These are phyloP conservation scores for Nannizziopsis arthrosporioides DNA, from an alignment of 2,329 filamentous ascomycete genomes.

Conservation along the genomic window DNA sequence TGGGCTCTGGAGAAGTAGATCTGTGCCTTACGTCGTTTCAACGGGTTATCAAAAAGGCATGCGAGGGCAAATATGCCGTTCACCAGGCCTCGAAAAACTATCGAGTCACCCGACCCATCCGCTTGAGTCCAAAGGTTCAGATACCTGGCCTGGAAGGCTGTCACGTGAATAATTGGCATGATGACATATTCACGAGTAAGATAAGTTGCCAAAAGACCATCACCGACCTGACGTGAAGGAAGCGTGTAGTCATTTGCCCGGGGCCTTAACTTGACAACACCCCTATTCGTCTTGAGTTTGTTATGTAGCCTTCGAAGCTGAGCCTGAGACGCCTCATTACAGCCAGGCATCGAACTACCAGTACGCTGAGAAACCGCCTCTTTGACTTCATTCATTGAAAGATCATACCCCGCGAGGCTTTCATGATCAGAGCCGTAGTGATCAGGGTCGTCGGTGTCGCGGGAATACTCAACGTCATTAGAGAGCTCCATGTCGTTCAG, in stretches of 20 bases:
- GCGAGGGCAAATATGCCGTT: constrained; percentile 18
- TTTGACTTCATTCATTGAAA: constrained; percentile 6
- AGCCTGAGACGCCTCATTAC: not conserved
- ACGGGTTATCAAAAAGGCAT: constrained; percentile 11
- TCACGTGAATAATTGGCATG: constrained; percentile 19
- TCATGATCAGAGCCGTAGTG: not conserved
- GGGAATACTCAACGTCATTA: not conserved
- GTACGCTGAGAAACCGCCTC: constrained; percentile 15
- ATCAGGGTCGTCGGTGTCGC: not conserved
- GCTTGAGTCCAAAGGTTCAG: constrained; percentile 7
- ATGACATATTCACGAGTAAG: constrained; percentile 21
- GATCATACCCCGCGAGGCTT: not conserved
- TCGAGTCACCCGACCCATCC: constrained; percentile 8
- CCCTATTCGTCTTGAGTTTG: constrained; percentile 5
- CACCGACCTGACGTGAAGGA: constrained; percentile 14
- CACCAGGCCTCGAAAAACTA: constrained; percentile 16
- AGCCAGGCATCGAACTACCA: constrained; percentile 14
- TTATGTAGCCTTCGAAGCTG: constrained; percentile 11
- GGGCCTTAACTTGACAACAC: constrained; percentile 1
- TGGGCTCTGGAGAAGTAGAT: constrained; percentile 17
- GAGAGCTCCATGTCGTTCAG: not conserved
- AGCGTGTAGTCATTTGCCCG: constrained; percentile 5
- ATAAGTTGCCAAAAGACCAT: constrained; percentile 17
- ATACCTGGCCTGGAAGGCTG: constrained; percentile 16
- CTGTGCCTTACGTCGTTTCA: constrained; percentile 10